These are phyloP conservation scores for Tausonia pullulans DNA, from an alignment of 1,284 basidiomycete species.

Conservation along the genomic window DNA sequence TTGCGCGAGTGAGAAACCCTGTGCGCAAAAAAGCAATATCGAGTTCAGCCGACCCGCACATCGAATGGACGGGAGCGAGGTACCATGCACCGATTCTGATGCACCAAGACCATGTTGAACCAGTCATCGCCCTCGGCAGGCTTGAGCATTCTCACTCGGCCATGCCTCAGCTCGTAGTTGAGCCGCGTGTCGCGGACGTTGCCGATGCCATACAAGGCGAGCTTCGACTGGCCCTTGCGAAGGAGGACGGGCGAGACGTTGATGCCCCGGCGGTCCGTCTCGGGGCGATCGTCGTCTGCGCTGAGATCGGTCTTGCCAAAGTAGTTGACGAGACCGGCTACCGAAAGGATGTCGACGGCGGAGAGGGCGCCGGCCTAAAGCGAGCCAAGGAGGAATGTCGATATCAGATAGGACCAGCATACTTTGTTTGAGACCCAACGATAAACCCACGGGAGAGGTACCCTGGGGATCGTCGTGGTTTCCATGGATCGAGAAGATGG, in stretches of 20 bases:
- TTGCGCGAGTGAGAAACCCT: conserved; percentile 90
- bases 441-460: conserved; percentile 59
- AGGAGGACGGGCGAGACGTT: conserved; percentile 81
- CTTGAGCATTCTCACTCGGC: conserved; percentile 92
- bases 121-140: conserved; percentile 62
- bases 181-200: conserved; percentile 94
- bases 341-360: conserved; percentile 87
- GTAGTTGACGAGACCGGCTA: conserved; percentile 89
- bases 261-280: conserved; percentile 29
- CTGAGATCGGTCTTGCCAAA: conserved; percentile 69
- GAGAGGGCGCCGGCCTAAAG: conserved; percentile 82
- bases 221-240: conserved; percentile 71
- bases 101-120: conserved; percentile 90
- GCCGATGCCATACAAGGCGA: conserved; percentile 89
- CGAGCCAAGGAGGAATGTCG: not conserved
- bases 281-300: conserved; percentile 42
- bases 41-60: not conserved
- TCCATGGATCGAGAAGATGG: conserved; percentile 97
- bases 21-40: not conserved
- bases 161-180: conserved; percentile 88
- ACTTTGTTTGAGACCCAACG: not conserved
- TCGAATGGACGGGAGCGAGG: not conserved
- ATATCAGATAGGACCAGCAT: not conserved
- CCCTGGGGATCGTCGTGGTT: conserved; percentile 99
- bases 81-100: conserved; percentile 80